These are phyloP conservation scores for Alternaria sp. DNA, from an alignment of 2,329 filamentous ascomycete species.

Conservation along the genomic window DNA sequence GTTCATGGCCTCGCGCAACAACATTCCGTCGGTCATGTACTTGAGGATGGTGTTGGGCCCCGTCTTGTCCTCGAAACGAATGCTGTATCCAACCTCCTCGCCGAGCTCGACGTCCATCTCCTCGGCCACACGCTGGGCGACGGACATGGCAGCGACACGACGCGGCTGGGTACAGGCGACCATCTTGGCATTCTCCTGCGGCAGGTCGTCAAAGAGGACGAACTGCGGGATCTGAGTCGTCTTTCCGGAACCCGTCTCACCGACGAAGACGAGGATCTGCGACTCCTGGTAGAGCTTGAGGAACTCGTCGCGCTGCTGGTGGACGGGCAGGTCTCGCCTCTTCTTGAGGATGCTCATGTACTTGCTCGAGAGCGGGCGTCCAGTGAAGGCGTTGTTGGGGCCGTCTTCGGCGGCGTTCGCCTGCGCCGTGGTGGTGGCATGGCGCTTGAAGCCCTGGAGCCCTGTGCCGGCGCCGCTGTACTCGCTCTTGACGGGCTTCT, in stretches of 20 bases:
- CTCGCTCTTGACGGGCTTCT: conserved; percentile 49
- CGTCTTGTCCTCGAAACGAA: conserved; percentile 96
- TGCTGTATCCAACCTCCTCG: conserved; percentile 94
- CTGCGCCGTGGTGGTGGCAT: conserved; percentile 79
- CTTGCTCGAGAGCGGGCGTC: conserved; percentile 75
- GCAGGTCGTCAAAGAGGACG: conserved; percentile 95
- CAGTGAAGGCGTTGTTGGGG: conserved; percentile 86
- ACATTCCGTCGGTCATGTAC: conserved; percentile 99
- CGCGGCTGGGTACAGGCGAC: conserved; percentile 97
- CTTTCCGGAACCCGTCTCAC: conserved; percentile 99
- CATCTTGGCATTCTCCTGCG: conserved; percentile 84
- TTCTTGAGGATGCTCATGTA: conserved; percentile 91
- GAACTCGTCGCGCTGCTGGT: conserved; percentile 94
- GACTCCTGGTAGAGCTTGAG: conserved; percentile 89
- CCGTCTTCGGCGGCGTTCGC: conserved; percentile 79
- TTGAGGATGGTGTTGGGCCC: conserved; percentile 91
- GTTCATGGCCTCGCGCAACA: conserved; percentile 91
- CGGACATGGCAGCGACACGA: conserved; percentile 96
- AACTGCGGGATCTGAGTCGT: conserved; percentile 99
- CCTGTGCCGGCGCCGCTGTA: conserved; percentile 42
- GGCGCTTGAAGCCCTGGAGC: conserved; percentile 74
- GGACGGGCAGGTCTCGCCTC: conserved; percentile 85
- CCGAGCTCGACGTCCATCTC: conserved; percentile 93
- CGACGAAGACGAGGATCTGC: conserved; percentile 97
- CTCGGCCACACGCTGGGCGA: conserved; percentile 94